Evolutionary conservation across 2,329 filamentous ascomycete genomes (phyloP), one percentile per base, ranked within the genome.

Genomic region (Colletotrichum incanum): DNA sequence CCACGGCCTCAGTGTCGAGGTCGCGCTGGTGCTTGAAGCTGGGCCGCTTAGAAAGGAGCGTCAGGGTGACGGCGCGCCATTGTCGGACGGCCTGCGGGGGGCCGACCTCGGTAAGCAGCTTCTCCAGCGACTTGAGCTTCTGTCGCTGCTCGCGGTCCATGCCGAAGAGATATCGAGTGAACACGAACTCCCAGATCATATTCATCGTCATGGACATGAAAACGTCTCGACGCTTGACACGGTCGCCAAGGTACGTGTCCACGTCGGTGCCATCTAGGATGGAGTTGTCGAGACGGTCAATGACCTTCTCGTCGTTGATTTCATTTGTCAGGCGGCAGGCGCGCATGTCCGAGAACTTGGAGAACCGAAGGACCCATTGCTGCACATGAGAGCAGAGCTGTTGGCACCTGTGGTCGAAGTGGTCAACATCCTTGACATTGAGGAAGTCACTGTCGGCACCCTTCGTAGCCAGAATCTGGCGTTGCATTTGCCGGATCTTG

Each of bases 201-300:
- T 93, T 96, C 95, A 98, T 98, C 67, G 96, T 94, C 82, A 99
- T 95, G 47, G 95, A 96, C 94, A 98, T 98, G 87, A 99, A 98
- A 71, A 98, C 92, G 81, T 98, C 96, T 72, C 96, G 92, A 73
- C 96, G 92, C 78, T 90, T 92, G 66, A 98, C 93, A 49, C 97
- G 93, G 81, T 99, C 96, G 75, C 90, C 89, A 60, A 99, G 91
- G 79, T 97, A 96, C 70, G 87, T 86, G 82, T 98, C 95, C 74
- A 98, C 95, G 79, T 98, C 95, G 56, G 94, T 94, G 74, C 96
- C 96, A 83, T 99, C 97, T 34, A 99, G 89, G 65, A 99, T 92
- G 73, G 94, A 91, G 82, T 98, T 98, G 84, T 98, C 96, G 59
- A 99, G 92, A 50, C 96, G 92, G 81, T 97, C 95, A 79, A 97